A percentile compares a stretch with the other conserved stretches of the same genome.
These are phyloP conservation scores for Botryotinia globosa DNA, from an alignment of 2,329 filamentous ascomycete species.

Conservation along the genomic window DNA sequence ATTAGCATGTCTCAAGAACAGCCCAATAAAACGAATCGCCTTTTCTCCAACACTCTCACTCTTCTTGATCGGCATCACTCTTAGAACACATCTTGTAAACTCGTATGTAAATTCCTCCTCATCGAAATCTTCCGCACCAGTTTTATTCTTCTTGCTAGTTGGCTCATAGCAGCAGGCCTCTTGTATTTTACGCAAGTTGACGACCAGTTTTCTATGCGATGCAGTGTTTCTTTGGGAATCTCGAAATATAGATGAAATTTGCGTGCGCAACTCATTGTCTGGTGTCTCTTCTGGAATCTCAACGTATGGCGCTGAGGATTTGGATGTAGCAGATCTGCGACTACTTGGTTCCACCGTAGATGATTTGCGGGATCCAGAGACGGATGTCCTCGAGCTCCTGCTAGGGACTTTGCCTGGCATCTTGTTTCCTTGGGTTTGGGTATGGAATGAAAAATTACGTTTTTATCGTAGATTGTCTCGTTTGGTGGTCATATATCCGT, in stretches of 20 bases:
- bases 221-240: constrained; percentile 88
- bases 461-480: background rate
- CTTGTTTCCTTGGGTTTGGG: constrained; percentile 16
- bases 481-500: background rate
- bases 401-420: constrained; percentile 49
- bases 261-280: constrained; percentile 67
- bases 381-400: constrained; percentile 42
- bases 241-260: constrained; percentile 69
- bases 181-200: constrained; percentile 85
- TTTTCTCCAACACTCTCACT: constrained; percentile 85
- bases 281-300: constrained; percentile 70
- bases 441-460: background rate
- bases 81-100: constrained; percentile 75
- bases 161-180: constrained; percentile 74
- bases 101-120: constrained; percentile 87
- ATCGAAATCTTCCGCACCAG: constrained; percentile 64
- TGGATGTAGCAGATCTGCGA: constrained; percentile 44
- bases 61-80: constrained; percentile 86
- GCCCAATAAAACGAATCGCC: constrained; percentile 79
- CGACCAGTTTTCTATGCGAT: constrained; percentile 83
- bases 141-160: constrained; percentile 51
- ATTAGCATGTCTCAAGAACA: constrained; percentile 73
- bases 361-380: constrained; percentile 43
- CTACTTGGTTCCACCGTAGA: constrained; percentile 41
- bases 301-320: constrained; percentile 38